Base-by-base conservation (phyloP, 1,139 yeast species). In the Protomyces inundatus region DNA sequence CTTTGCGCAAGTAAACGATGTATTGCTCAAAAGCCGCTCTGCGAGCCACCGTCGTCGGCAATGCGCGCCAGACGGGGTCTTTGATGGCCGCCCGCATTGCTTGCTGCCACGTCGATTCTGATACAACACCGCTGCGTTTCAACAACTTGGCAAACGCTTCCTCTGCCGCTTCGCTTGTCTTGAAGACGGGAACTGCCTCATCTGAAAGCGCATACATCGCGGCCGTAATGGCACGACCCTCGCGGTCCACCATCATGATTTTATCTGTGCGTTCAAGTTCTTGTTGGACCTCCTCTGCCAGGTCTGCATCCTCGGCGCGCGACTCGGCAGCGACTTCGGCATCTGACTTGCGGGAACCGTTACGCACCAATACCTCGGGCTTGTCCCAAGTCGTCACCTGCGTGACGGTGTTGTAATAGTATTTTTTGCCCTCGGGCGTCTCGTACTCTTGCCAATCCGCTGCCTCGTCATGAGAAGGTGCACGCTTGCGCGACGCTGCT, bases 311-410 rank as follows among this genome's bases (percentile, higher is more conserved):
- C 3, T 58, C 56, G 14, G 23, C 37, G n/a, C 40, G 23, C 32
- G 40, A n/a, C 48, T 39, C 30, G 23, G 30, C 53, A 12, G 40
- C 56, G 7, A 51, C 33, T 6, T 37, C 36, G 16, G n/a, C 50
- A 45, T n/a, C 50, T 55, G 10, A n/a, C 40, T 37, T n/a, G 30
- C 51, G 6, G 56, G 64, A 32, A 51, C 67, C 45, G 59, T 65
- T 5, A 66, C 66, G 48, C n/a, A 10, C 16, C 14, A 54, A 32
- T 5, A 33, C 55, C 4, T 35, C 58, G 0, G 97, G 97, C 32
- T 82, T 74, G 34, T 85, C 89, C 97, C 97, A 91, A 0, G 87
- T 85, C 10, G 95, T 86, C 70, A 85, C 85, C 3, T 84, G 82
- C 0, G 91, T 83, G 23, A 75, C 74, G 30, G 79, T 77, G 72